These are phyloP conservation scores for Filosporella fistucella DNA, from an alignment of 495 filamentous ascomycete species.

Conservation along the genomic window DNA sequence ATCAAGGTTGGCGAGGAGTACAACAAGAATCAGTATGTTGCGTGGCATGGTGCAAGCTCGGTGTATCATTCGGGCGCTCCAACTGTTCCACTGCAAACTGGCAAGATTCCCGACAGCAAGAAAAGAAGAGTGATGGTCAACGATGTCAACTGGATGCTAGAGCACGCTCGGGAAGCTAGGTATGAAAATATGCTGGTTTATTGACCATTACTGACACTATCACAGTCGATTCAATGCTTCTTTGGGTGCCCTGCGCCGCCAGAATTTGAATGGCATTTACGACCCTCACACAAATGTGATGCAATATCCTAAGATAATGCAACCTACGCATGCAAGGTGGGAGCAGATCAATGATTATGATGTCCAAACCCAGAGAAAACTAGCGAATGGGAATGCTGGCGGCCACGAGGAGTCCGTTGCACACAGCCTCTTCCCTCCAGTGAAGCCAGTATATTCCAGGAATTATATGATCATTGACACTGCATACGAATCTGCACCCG, in stretches of 20 bases:
- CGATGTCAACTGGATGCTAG: conserved; percentile 94
- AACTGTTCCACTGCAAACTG: conserved; percentile 68
- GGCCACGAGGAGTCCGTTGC: conserved; percentile 19
- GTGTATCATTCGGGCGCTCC: conserved; percentile 87
- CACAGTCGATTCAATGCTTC: conserved; percentile 74
- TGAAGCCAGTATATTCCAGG: conserved; percentile 60
- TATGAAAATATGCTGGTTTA: conserved; percentile 41
- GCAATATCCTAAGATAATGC: conserved; percentile 82
- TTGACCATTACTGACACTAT: conserved; percentile 18
- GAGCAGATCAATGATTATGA: conserved; percentile 49
- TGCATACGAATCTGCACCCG: conserved; percentile 42
- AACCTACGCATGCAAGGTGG: conserved; percentile 82
- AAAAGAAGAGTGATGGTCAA: conserved; percentile 87
- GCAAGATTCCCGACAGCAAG: conserved; percentile 66
- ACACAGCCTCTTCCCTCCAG: conserved; percentile 55
- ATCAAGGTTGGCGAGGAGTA: conserved; percentile 29
- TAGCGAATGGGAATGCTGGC: conserved; percentile 16
- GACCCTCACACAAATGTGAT: conserved; percentile 90
- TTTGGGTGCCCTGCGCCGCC: conserved; percentile 57
- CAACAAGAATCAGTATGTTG: conserved; percentile 70
- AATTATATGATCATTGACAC: conserved; percentile 77
- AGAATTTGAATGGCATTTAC: conserved; percentile 74
- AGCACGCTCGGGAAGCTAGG: conserved; percentile 89
- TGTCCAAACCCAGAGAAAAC: conserved; percentile 4
- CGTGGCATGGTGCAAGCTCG: conserved; percentile 93